Evolutionary conservation across 1,284 basidiomycete genomes (phyloP).

Genomic region (Cryptococcus sp.): DNA sequence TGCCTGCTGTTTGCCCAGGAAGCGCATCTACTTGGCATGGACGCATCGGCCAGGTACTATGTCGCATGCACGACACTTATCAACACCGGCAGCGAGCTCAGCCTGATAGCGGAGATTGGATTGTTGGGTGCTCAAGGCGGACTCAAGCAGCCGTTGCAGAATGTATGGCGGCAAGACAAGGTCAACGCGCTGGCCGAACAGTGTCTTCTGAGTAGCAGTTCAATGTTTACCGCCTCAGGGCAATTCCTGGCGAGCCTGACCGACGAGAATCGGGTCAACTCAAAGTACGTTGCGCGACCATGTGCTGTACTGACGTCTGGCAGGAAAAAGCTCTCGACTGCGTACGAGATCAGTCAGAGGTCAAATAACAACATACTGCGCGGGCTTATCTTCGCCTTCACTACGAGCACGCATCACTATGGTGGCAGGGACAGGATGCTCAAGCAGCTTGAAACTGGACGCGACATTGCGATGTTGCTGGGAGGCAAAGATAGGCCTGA

Average conservation of each 20-base stretch:
- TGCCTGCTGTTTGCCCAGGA: constrained; percentile 42
- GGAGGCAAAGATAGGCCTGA: constrained; percentile 43
- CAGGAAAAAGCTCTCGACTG: constrained; percentile 38
- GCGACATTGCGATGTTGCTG: constrained; percentile 31
- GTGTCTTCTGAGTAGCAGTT: constrained; percentile 37
- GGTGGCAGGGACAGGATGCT: constrained; percentile 34
- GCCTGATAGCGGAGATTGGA: constrained; percentile 36
- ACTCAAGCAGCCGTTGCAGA: constrained; percentile 13
- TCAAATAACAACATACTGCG: constrained; percentile 39
- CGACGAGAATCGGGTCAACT: constrained; percentile 32
- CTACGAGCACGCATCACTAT: constrained; percentile 40
- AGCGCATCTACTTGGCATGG: constrained; percentile 34
- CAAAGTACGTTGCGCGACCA: constrained; percentile 37
- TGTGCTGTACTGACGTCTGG: background rate
- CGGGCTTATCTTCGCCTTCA: constrained; percentile 46
- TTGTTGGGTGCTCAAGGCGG: constrained; percentile 23
- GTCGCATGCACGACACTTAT: constrained; percentile 27
- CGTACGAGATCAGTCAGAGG: constrained; percentile 34
- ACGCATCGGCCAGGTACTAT: constrained; percentile 37
- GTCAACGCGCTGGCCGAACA: constrained; percentile 30
- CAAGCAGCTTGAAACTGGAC: constrained; percentile 42
- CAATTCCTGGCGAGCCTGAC: constrained; percentile 38
- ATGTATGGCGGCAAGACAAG: constrained; percentile 13
- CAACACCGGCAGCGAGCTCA: constrained; percentile 40
- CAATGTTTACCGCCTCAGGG: constrained; percentile 33